Evolutionary conservation across 331 rosid species (phyloP).

Genomic region (Saraca asoca): DNA sequence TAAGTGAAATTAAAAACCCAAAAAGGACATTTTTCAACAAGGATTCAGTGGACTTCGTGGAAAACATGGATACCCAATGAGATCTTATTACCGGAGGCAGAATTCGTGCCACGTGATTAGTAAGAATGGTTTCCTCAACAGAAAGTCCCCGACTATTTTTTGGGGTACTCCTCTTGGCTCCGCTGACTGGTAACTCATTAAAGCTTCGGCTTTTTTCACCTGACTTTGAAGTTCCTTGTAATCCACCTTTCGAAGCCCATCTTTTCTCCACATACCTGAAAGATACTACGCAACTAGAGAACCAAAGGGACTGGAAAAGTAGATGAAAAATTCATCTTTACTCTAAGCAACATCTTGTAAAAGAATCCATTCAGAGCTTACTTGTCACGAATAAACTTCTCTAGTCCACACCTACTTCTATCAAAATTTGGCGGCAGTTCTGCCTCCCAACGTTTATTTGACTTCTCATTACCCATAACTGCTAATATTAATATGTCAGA

Average conservation of each 20-base stretch:
- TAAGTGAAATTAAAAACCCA: background rate
- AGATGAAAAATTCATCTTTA: background rate
- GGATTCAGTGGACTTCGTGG: slow-evolving; percentile 10
- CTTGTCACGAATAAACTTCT: slow-evolving; percentile 70
- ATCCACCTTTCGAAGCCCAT: slow-evolving; percentile 54
- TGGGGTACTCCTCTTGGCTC: slow-evolving; percentile 34
- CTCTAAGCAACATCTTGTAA: slow-evolving; percentile 23
- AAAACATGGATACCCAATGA: slow-evolving; percentile 49
- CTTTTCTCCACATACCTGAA: slow-evolving; percentile 74
- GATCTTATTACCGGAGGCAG: slow-evolving; percentile 39
- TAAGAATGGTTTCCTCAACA: slow-evolving; percentile 73
- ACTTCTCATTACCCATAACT: slow-evolving; percentile 33
- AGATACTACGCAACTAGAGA: slow-evolving; percentile 38
- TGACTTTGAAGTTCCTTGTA: slow-evolving; percentile 36
- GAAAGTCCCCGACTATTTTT: slow-evolving; percentile 61
- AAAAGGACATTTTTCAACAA: slow-evolving; percentile 5
- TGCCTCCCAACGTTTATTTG: slow-evolving; percentile 81
- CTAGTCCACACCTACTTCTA: slow-evolving; percentile 43
- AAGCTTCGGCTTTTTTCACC: slow-evolving; percentile 37
- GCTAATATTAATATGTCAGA: too few species aligned
- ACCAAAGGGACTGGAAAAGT: slow-evolving; percentile 27
- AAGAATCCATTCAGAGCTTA: slow-evolving; percentile 42
- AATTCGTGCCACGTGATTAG: slow-evolving; percentile 41
- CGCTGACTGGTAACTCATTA: slow-evolving; percentile 34
- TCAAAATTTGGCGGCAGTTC: slow-evolving; percentile 57